Evolutionary conservation across 2,329 filamentous ascomycete genomes (phyloP).

Genomic region (Cercospora citrullina): DNA sequence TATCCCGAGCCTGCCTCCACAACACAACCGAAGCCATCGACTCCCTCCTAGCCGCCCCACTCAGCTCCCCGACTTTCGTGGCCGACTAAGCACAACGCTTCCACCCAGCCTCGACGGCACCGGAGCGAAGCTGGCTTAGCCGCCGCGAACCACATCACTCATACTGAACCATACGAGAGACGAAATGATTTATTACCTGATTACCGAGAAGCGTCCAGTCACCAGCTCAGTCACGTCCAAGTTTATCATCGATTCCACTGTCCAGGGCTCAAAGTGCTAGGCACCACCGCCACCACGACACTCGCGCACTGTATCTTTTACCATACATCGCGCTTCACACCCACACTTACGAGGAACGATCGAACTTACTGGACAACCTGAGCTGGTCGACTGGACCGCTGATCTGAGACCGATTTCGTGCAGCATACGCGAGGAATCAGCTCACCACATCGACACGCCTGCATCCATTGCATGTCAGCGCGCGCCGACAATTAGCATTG

Average conservation of each 20-base stretch:
- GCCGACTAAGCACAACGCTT: slow-evolving; percentile 8
- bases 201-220: slow-evolving; percentile 26
- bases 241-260: slow-evolving; percentile 28
- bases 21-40: background rate
- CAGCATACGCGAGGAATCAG: background rate
- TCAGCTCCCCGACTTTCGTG: slow-evolving; percentile 1
- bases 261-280: slow-evolving; percentile 25
- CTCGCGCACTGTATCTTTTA: slow-evolving; percentile 12
- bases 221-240: slow-evolving; percentile 32
- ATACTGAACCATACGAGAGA: slow-evolving; percentile 10
- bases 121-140: slow-evolving; percentile 25
- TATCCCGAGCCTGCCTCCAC: slow-evolving; percentile 21
- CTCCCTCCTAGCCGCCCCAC: background rate
- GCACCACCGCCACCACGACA: slow-evolving; percentile 12
- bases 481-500: slow-evolving; percentile 33
- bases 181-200: slow-evolving; percentile 32
- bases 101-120: slow-evolving; percentile 27
- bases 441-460: slow-evolving; percentile 6
- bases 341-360: slow-evolving; percentile 26
- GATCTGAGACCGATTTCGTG: background rate
- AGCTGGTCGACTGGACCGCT: slow-evolving; percentile 10
- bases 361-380: slow-evolving; percentile 15
- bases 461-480: slow-evolving; percentile 26
- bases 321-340: slow-evolving; percentile 6
- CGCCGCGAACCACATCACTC: slow-evolving; percentile 19